Evolutionary conservation across 345 rosid genomes (phyloP).

Genomic region (Citrus glauca): DNA sequence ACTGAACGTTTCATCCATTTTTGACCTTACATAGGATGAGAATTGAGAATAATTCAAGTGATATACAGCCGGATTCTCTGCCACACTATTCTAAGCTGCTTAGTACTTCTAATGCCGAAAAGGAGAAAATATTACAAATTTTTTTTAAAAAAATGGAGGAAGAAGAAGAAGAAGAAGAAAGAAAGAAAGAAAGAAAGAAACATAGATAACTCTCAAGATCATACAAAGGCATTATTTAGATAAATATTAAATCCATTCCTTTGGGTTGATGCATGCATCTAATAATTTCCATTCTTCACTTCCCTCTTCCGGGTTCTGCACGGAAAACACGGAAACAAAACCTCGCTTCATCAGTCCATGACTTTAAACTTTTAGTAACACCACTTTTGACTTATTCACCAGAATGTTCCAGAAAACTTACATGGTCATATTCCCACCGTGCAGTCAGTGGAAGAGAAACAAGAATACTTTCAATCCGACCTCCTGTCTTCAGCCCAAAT

Average conservation of each 20-base stretch:
- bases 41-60: background rate
- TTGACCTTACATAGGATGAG: background rate
- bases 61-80: background rate
- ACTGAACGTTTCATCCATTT: background rate
- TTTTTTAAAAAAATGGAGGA: background rate
- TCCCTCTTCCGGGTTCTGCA: constrained; percentile 92
- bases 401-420: constrained; percentile 27
- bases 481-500: constrained; percentile 96
- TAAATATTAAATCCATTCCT: constrained; percentile 66
- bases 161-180: no score
- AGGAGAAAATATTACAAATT: background rate
- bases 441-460: constrained; percentile 92
- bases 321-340: constrained; percentile 4
- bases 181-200: no score
- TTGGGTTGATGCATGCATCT: constrained; percentile 96
- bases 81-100: background rate
- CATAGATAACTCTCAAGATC: background rate
- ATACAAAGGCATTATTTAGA: background rate
- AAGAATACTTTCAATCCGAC: constrained; percentile 94
- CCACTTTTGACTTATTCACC: background rate
- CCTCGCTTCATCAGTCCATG: constrained; percentile 5
- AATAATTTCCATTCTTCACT: constrained; percentile 95
- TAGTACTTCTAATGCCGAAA: background rate
- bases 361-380: background rate
- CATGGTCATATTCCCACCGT: constrained; percentile 98